Evolutionary conservation across 495 filamentous ascomycete genomes (phyloP), one percentile per base, ranked within the genome.

Genomic region (Penicillium taxi): DNA sequence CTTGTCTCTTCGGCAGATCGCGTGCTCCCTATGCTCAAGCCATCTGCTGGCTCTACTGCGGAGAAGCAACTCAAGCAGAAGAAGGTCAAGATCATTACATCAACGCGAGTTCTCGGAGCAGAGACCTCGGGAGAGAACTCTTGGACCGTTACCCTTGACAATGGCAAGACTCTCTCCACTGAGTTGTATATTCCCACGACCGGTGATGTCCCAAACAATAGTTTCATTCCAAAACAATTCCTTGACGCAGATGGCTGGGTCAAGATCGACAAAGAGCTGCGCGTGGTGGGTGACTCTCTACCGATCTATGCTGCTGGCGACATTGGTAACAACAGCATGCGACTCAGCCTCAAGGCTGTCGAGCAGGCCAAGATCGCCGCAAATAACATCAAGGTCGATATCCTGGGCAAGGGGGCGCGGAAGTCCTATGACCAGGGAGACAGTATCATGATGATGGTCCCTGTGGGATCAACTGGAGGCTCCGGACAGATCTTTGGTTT

Each of bases 151-250:
- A 57, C 51, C 2, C 50, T 75, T 23, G 45, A 67, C 34, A 63
- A 56, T 18, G 72, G 67, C 0, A 49, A 61, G 17, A 56, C 46
- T 5, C 31, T 74, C 15, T 32, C 41, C 1, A 71, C 73, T 0
- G 78, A 82, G 48, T 35, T 81, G 12, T 81, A 80, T 58, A 70
- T 84, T 33, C 70, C 81, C 3, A 77, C 77, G 2, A 74, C 67
- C 35, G 80, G 80, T 14, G 61, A 70, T 8, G 27, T 66, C 0
- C 75, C 80, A 27, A 84, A 84, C 63, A 74, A 70, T 29, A 63
- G 62, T 12, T 84, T 73, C 57, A 48, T 84, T 13, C 63, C 74
- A 4, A 47, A 53, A 7, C 42, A 60, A 16, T 54, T 75, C 29
- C 64, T 82, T 3, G 67, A 72, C 23, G 37, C 53, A 7, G 43